These are phyloP conservation scores for Lachnellula willkommii DNA, from an alignment of 2,329 filamentous ascomycete genomes.

Conservation along the genomic window DNA sequence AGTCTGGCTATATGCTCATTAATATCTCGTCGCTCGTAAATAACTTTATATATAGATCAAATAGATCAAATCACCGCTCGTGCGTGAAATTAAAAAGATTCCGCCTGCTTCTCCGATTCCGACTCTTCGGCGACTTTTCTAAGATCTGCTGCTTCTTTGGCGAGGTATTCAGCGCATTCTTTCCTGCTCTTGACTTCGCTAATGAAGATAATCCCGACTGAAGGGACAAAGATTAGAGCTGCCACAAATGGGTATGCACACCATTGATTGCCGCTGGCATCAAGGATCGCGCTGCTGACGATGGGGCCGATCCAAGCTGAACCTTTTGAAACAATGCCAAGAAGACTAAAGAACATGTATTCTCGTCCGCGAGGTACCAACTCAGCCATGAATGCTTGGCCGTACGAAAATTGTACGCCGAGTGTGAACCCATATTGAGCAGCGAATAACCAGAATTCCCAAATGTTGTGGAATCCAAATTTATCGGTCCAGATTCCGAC, in stretches of 20 bases:
- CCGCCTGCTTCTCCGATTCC: background rate
- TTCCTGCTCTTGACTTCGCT: conserved; percentile 26
- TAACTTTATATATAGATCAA: background rate
- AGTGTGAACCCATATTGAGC: conserved; percentile 25
- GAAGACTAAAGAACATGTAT: conserved; percentile 30
- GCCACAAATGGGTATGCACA: conserved; percentile 27
- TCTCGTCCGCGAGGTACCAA: conserved; percentile 28
- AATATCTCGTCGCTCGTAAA: background rate
- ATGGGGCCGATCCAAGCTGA: conserved; percentile 31
- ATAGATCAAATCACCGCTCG: background rate
- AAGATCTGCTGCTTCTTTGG: conserved; percentile 20
- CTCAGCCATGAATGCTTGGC: conserved; percentile 31
- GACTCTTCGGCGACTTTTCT: conserved; percentile 14
- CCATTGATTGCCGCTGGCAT: conserved; percentile 28
- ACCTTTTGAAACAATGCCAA: conserved; percentile 30
- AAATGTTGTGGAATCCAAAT: conserved; percentile 28
- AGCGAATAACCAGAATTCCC: conserved; percentile 31
- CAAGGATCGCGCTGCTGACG: conserved; percentile 28
- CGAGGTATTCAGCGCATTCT: conserved; percentile 29
- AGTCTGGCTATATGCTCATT: too few species aligned
- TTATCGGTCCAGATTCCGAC: conserved; percentile 29
- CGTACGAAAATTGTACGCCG: conserved; percentile 28
- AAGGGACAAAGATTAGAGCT: conserved; percentile 27
- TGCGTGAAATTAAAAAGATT: background rate
- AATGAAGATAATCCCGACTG: conserved; percentile 29